These are phyloP conservation scores for Jasminum sambac DNA, from an alignment of 257 asterid genomes.

Conservation along the genomic window DNA sequence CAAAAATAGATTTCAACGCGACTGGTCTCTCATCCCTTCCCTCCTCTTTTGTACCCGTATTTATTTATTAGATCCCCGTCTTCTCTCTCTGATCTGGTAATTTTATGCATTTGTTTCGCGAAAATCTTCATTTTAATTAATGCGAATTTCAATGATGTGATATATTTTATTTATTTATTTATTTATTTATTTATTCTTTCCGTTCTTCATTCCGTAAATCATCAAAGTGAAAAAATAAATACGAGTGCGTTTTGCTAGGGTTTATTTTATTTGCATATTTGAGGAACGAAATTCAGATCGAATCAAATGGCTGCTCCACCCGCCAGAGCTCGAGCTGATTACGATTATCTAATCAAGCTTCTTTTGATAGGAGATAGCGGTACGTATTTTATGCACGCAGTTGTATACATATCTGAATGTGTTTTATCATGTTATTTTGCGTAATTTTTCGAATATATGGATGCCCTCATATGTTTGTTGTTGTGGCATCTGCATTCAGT, in stretches of 20 bases:
- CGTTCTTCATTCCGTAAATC: background rate
- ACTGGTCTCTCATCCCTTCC: conserved; percentile 42
- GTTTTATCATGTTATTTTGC: background rate
- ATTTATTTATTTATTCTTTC: too few relatives aligned
- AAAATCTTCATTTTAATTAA: conserved; percentile 6
- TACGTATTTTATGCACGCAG: conserved; percentile 20
- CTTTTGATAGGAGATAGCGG: conserved; percentile 80
- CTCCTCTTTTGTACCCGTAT: conserved; percentile 38
- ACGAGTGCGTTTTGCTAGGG: conserved; percentile 31
- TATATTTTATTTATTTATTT: too few relatives aligned
- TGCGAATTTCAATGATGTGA: background rate
- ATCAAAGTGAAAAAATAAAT: background rate
- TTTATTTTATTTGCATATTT: conserved; percentile 28
- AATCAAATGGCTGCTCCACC: conserved; percentile 70
- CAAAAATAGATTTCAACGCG: conserved; percentile 30
- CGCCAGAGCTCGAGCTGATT: conserved; percentile 77
- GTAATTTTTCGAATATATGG: background rate
- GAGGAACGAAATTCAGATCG: conserved; percentile 27
- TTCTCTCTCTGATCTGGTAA: conserved; percentile 53
- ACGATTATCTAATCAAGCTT: conserved; percentile 67
- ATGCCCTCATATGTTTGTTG: background rate
- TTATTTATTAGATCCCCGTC: conserved; percentile 46
- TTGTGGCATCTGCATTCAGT: conserved; percentile 28
- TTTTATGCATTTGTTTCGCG: conserved; percentile 8
- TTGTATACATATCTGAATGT: background rate